Evolutionary conservation across 495 filamentous ascomycete species (phyloP).

Genomic region (Evernia prunastri): DNA sequence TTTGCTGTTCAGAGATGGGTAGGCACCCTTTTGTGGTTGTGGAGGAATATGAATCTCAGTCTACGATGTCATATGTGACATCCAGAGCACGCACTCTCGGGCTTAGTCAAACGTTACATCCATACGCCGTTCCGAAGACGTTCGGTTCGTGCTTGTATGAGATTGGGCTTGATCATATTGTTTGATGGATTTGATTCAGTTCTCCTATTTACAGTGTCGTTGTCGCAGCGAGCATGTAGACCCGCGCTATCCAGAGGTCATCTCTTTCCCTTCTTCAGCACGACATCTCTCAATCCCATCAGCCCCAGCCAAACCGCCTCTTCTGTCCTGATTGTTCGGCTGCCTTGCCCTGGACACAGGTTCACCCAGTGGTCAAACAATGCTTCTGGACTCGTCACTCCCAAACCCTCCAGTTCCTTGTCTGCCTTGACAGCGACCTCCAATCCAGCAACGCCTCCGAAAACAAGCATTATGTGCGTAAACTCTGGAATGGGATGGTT

Average conservation of each 20-base stretch:
- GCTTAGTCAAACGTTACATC: too few relatives aligned
- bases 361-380: conserved; percentile 77
- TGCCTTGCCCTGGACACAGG: conserved; percentile 65
- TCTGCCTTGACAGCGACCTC: conserved; percentile 65
- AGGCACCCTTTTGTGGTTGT: neutral
- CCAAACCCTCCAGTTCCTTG: conserved; percentile 47
- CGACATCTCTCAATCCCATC: conserved; percentile 49
- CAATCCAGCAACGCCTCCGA: conserved; percentile 66
- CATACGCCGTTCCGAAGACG: too few relatives aligned
- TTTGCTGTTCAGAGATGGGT: neutral
- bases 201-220: neutral
- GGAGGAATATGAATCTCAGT: neutral
- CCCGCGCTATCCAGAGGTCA: neutral
- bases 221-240: neutral
- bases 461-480: conserved; percentile 61
- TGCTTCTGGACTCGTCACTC: conserved; percentile 49
- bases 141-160: too few relatives aligned
- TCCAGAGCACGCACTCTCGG: neutral
- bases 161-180: neutral
- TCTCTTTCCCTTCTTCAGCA: conserved; percentile 23
- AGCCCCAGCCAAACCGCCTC: conserved; percentile 69
- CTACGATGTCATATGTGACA: neutral
- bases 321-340: conserved; percentile 69
- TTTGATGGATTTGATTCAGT: neutral
- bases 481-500: conserved; percentile 36